Base-by-base conservation (phyloP, 257 asterid species). In the Ligustrum vulgare region DNA sequence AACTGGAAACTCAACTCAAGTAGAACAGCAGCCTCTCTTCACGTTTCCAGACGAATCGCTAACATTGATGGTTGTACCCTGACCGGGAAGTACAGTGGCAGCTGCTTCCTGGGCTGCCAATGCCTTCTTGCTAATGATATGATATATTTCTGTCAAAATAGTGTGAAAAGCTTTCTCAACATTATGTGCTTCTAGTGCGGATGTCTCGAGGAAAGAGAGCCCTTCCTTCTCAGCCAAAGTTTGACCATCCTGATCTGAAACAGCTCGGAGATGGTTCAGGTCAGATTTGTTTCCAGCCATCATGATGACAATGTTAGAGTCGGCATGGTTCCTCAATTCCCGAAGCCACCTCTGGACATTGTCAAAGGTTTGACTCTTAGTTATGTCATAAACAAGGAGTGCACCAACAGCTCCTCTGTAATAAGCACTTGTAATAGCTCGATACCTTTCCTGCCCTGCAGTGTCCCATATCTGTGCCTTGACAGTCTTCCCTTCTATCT, bases 361-460 rank as follows among this genome's bases (percentile, higher is more conserved):
- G 58, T 47, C 58, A 47, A 47, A 47, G 2, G 58, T 47, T 47
- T 47, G 58, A 4, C 58, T 47, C 58, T 47, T 47, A 5, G 58
- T 47, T 47, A 47, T 47, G 58, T 47, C 58, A 6, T 47, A 47
- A 47, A 15, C 58, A 47, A 47, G 58, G 58, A 47, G 58, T 47
- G 58, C 58, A 34, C 71, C 71, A 33, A 67, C 71, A 12, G 71
- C 71, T 67, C 71, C 71, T 67, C 71, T 34, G 71, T 67, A 67
- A 47, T 67, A 67, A 31, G 71, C 71, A 67, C 71, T 67, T 18
- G 71, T 67, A 34, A 67, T 67, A 32, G 71, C 71, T 33, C 71
- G 71, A 34, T 67, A 67, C 71, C 69, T 64, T 25, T 64, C 69
- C 35, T 64, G 69, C n/a, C 69, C 69, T 64, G 69, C 69, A 64